Evolutionary conservation across 176 grass and related monocot species (phyloP).

Genomic region (Oryza longistaminata): DNA sequence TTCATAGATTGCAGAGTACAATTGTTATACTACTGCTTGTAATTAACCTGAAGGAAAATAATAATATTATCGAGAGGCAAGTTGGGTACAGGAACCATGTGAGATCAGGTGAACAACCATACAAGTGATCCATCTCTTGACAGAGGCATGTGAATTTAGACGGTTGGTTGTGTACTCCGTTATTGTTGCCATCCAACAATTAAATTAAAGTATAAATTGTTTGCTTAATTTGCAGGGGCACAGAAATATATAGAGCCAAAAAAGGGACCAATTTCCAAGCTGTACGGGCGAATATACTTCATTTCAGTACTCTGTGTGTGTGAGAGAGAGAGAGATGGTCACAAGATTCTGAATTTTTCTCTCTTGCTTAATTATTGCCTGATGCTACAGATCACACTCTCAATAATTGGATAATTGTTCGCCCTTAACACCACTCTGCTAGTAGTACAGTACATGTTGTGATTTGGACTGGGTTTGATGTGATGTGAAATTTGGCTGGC

Average conservation of each 20-base stretch:
- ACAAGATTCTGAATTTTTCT: background rate
- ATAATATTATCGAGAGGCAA: background rate
- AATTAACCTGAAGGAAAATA: background rate
- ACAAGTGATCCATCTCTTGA: constrained; percentile 15
- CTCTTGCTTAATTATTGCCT: constrained; percentile 11
- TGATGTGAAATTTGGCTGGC: constrained; percentile 33
- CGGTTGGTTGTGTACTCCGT: constrained; percentile 20
- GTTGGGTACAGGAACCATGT: constrained; percentile 37
- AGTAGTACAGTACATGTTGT: background rate
- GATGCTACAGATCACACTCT: background rate
- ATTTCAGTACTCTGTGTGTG: background rate
- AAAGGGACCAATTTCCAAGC: background rate
- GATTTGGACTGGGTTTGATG: background rate
- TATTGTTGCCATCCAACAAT: background rate
- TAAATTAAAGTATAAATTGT: background rate
- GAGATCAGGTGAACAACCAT: constrained; percentile 37
- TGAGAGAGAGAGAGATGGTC: background rate
- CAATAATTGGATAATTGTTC: background rate
- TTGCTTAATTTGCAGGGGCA: background rate
- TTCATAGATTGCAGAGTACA: background rate
- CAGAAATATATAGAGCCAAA: background rate
- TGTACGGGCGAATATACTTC: constrained; percentile 14
- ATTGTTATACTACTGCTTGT: background rate
- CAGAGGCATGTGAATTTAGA: constrained; percentile 28
- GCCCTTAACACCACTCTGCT: background rate